These are phyloP conservation scores for Ormosia emarginata DNA, from an alignment of 306 rosid genomes.

Conservation along the genomic window DNA sequence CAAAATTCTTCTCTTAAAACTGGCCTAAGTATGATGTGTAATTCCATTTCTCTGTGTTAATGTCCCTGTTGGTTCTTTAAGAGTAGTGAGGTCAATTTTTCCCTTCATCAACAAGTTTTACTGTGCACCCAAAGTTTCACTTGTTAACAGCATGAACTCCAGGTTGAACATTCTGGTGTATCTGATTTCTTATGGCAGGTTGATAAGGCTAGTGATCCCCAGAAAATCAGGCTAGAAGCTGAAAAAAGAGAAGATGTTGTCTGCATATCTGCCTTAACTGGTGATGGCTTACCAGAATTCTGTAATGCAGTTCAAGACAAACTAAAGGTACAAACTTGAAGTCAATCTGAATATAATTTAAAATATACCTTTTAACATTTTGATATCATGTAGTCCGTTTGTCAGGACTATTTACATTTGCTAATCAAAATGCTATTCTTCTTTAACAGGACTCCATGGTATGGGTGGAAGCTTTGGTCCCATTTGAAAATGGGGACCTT, in stretches of 20 bases:
- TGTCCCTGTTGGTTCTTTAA: background rate
- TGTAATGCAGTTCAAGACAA: constrained; percentile 76
- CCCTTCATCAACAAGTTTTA: background rate
- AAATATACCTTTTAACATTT: background rate
- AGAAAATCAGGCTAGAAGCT: constrained; percentile 62
- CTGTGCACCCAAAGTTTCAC: background rate
- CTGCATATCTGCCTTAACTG: constrained; percentile 82
- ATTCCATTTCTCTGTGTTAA: background rate
- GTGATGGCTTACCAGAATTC: constrained; percentile 69
- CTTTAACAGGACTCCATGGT: constrained; percentile 78
- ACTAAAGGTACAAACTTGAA: constrained; percentile 60
- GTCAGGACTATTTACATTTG: constrained; percentile 9
- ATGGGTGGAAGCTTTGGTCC: constrained; percentile 96
- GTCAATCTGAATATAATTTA: background rate
- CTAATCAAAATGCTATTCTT: background rate
- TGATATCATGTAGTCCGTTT: background rate
- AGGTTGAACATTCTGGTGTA: constrained; percentile 9
- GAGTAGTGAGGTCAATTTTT: background rate
- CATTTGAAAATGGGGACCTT: constrained; percentile 91
- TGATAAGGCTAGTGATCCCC: constrained; percentile 70
- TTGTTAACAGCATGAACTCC: background rate
- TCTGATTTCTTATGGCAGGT: constrained; percentile 48
- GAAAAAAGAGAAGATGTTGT: constrained; percentile 70
- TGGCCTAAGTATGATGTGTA: background rate
- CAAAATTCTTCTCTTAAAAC: background rate